A percentile compares a stretch with the other conserved stretches of the same genome.
Conservation (phyloP, 139 green algal species). For the Ulvella scutata region DNA sequence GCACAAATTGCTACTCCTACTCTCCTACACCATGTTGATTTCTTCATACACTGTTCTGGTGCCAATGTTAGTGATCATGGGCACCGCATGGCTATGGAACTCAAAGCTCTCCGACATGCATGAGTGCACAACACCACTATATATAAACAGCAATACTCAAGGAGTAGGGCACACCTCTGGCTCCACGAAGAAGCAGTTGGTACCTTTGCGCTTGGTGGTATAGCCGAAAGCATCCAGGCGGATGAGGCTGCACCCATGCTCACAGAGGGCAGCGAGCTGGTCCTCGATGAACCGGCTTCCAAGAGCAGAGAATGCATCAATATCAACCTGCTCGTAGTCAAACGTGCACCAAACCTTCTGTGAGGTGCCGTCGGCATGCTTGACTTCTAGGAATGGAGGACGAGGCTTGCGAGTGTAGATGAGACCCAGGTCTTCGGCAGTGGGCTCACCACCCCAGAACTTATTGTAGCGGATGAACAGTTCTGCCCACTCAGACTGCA, state of each 20-base stretch:
- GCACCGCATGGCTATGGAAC: too few species aligned
- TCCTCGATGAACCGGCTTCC: conserved; percentile 19
- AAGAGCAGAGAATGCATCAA: conserved; percentile 20
- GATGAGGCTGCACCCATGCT: conserved; percentile 14
- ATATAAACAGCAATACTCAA: too few species aligned
- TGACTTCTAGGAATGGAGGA: conserved; percentile 13
- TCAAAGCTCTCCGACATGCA: too few species aligned
- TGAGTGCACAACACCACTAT: too few species aligned
- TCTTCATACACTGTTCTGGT: too few species aligned
- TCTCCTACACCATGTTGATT: too few species aligned
- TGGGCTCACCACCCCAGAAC: conserved; percentile 20
- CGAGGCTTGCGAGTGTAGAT: conserved; percentile 26
- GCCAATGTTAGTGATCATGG: too few species aligned
- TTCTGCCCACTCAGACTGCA: conserved; percentile 10
- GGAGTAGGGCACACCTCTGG: too few species aligned
- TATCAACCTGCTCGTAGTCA: conserved; percentile 25
- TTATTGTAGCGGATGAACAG: conserved; percentile 18
- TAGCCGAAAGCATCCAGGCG: conserved; percentile 34
- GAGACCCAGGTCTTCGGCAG: conserved; percentile 13
- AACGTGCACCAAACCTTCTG: conserved; percentile 28
- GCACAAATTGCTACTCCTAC: too few species aligned
- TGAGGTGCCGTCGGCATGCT: conserved; percentile 12
- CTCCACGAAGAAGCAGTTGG: conserved; percentile 28
- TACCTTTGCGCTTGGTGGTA: conserved; percentile 24
- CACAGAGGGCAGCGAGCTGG: conserved; percentile 13